Percentiles rank a stretch among this genome's conserved stretches.
Conservation (phyloP, 768 basidiomycete species). For the Russula vinacea region DNA sequence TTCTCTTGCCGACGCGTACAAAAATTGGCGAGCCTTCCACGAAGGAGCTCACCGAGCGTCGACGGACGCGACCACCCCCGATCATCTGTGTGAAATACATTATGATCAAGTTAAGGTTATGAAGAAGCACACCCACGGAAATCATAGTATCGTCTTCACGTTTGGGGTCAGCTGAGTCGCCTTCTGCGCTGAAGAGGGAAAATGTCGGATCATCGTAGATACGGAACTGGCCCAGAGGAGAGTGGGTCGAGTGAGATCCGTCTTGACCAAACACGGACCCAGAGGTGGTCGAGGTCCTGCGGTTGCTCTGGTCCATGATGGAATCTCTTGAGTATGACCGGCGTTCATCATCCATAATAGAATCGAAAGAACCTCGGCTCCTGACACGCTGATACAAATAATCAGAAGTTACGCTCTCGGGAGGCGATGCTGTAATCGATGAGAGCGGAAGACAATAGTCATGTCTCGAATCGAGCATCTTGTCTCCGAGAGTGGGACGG, state of each 20-base stretch:
- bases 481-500: slow-evolving; percentile 77
- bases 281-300: slow-evolving; percentile 48
- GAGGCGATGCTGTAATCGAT: slow-evolving; percentile 50
- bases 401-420: slow-evolving; percentile 40
- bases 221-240: slow-evolving; percentile 38
- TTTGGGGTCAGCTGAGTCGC: slow-evolving; percentile 45
- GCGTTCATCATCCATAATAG: slow-evolving; percentile 56
- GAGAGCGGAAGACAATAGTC: slow-evolving; percentile 54
- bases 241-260: slow-evolving; percentile 32
- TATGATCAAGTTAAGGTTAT: slow-evolving; percentile 4
- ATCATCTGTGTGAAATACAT: slow-evolving; percentile 54
- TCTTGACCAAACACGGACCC: slow-evolving; percentile 64
- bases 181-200: slow-evolving; percentile 55
- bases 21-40: slow-evolving; percentile 67
- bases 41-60: slow-evolving; percentile 60
- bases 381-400: slow-evolving; percentile 33
- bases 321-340: slow-evolving; percentile 35
- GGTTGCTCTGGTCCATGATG: slow-evolving; percentile 53
- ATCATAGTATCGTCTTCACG: slow-evolving; percentile 83
- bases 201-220: slow-evolving; percentile 59
- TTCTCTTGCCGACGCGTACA: slow-evolving; percentile 60
- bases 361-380: slow-evolving; percentile 54
- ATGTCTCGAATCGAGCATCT: slow-evolving; percentile 71
- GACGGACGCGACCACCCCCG: slow-evolving; percentile 71
- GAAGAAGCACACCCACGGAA: slow-evolving; percentile 46